Evolutionary conservation across 805 yeast genomes (phyloP).

Genomic region (Pichia gijzeniarum): DNA sequence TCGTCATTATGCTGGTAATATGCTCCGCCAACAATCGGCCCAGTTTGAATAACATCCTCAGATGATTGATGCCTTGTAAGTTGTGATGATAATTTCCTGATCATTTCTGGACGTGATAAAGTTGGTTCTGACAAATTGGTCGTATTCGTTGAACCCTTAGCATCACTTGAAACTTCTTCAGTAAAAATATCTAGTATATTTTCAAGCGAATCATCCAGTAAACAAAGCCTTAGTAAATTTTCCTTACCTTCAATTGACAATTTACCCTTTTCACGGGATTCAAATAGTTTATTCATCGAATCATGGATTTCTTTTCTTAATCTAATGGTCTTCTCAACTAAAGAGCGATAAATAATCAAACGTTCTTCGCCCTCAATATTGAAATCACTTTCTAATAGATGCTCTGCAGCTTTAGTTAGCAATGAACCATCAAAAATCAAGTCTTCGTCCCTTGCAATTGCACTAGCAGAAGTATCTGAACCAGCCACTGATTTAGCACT

Average conservation of each 20-base stretch:
- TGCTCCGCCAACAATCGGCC: slow-evolving; percentile 45
- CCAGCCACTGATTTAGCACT: slow-evolving; percentile 15
- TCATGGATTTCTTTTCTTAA: slow-evolving; percentile 46
- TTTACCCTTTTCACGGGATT: slow-evolving; percentile 38
- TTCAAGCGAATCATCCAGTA: slow-evolving; percentile 48
- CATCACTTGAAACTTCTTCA: slow-evolving; percentile 15
- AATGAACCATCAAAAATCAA: slow-evolving; percentile 70
- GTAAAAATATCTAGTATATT: slow-evolving; percentile 43
- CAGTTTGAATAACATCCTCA: slow-evolving; percentile 44
- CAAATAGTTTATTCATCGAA: slow-evolving; percentile 45
- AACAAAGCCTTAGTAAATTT: slow-evolving; percentile 44
- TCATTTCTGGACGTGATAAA: slow-evolving; percentile 20
- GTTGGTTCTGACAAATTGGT: not conserved
- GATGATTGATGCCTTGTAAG: slow-evolving; percentile 43
- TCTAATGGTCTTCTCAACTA: slow-evolving; percentile 44
- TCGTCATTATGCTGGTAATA: slow-evolving; percentile 16
- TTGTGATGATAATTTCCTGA: slow-evolving; percentile 25
- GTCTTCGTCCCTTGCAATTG: slow-evolving; percentile 39
- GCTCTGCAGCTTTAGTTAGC: slow-evolving; percentile 67
- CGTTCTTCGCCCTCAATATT: slow-evolving; percentile 32
- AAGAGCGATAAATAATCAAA: slow-evolving; percentile 41
- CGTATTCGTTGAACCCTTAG: not conserved
- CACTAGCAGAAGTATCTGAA: slow-evolving; percentile 8
- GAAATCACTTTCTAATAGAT: slow-evolving; percentile 39
- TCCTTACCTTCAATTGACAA: slow-evolving; percentile 51